Evolutionary conservation across 208 protist genomes (phyloP).

Genomic region (Wallacemonas rigidus): DNA sequence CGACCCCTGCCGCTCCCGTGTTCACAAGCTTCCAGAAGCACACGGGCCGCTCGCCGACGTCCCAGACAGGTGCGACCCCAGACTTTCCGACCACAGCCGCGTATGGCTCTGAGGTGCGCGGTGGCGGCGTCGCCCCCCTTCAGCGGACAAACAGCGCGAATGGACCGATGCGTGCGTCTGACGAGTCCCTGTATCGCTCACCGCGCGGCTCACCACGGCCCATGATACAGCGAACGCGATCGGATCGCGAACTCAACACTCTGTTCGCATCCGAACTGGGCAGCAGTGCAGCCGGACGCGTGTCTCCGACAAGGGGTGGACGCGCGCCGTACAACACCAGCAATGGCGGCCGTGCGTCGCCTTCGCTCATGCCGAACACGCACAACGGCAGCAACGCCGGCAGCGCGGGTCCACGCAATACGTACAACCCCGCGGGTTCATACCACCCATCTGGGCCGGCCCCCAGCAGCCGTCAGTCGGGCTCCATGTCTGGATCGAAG

Average conservation of each 20-base stretch:
- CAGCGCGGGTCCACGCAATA: neutral
- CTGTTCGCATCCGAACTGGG: slow-evolving; percentile 19
- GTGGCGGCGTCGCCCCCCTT: neutral
- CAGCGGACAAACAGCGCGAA: slow-evolving; percentile 4
- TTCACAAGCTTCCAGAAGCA: slow-evolving; percentile 3
- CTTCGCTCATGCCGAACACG: slow-evolving; percentile 18
- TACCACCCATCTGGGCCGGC: neutral
- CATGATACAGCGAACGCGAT: slow-evolving; percentile 12
- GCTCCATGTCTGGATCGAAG: slow-evolving; percentile 5
- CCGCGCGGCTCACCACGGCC: slow-evolving; percentile 3
- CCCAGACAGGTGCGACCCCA: neutral
- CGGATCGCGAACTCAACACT: slow-evolving; percentile 26
- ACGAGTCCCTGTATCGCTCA: neutral
- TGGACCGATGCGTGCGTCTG: neutral
- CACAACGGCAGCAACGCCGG: slow-evolving; percentile 15
- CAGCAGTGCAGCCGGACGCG: neutral
- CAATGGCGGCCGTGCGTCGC: slow-evolving; percentile 19
- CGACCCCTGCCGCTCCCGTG: neutral
- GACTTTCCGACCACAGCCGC: too few species aligned
- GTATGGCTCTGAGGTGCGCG: neutral
- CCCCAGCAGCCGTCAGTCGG: slow-evolving; percentile 2
- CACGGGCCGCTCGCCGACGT: slow-evolving; percentile 9
- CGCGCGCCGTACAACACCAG: slow-evolving; percentile 3
- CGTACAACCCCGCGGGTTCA: too few species aligned
- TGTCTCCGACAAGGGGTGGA: neutral